Conservation (phyloP, 2,329 filamentous ascomycete species). For the Botrytis pseudocinerea region DNA sequence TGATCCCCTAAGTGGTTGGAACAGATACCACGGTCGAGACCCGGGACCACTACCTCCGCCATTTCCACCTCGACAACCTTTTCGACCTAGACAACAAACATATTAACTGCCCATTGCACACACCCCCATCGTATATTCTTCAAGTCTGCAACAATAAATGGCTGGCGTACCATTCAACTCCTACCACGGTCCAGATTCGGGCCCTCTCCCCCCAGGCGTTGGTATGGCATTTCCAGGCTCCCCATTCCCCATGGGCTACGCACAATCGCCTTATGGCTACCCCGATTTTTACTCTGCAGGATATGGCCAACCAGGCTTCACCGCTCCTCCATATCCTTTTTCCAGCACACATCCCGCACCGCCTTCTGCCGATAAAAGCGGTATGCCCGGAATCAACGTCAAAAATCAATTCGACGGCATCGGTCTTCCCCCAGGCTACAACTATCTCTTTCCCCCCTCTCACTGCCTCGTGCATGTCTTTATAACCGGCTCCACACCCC, state of each 20-base stretch:
- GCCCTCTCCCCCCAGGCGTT: constrained; percentile 32
- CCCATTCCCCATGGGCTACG: neutral
- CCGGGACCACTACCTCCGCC: constrained; percentile 30
- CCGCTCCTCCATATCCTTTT: constrained; percentile 6
- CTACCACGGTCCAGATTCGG: constrained; percentile 34
- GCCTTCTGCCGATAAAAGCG: constrained; percentile 21
- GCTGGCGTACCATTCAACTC: constrained; percentile 34
- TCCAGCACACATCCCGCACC: constrained; percentile 21
- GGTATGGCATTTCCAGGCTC: neutral
- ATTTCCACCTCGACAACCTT: neutral
- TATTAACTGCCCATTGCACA: neutral
- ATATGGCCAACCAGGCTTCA: constrained; percentile 21
- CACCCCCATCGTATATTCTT: neutral
- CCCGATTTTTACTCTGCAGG: neutral
- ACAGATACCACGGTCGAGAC: constrained; percentile 30
- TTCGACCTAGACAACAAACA: neutral
- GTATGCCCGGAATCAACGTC: constrained; percentile 55
- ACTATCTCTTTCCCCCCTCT: constrained; percentile 59
- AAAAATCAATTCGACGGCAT: constrained; percentile 58
- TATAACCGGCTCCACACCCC: constrained; percentile 46
- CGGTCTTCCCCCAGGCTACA: constrained; percentile 62
- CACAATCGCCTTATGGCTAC: neutral
- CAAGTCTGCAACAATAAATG: constrained; percentile 21
- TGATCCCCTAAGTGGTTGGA: constrained; percentile 28
- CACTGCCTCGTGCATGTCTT: constrained; percentile 63